phyloP scores from a whole-genome alignment of 352 stramenopile species.

The Phytophthora fragariaefolia region DNA sequence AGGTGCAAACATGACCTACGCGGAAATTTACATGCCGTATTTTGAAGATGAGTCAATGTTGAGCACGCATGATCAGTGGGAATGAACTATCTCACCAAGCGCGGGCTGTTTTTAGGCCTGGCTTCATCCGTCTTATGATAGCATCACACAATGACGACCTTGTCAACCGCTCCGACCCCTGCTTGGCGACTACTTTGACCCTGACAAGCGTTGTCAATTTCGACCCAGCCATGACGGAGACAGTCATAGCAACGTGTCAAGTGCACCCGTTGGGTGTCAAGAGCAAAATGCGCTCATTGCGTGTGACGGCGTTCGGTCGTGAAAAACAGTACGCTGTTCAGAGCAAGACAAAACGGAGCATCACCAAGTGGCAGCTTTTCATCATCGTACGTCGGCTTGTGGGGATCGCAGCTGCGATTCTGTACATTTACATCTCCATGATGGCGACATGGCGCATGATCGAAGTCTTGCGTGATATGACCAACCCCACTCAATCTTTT shows the following conservation, averaged over 20 bases:
- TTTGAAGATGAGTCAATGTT: too few relatives aligned
- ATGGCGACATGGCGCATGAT: conserved; percentile 25
- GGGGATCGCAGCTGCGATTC: conserved; percentile 27
- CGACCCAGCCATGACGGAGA: neutral
- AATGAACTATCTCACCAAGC: too few relatives aligned
- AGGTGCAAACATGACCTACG: too few relatives aligned
- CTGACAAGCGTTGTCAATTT: neutral
- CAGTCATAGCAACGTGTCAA: neutral
- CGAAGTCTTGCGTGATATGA: conserved; percentile 22
- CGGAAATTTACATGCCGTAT: too few relatives aligned
- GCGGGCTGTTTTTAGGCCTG: too few relatives aligned
- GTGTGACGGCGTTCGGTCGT: neutral
- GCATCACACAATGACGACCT: too few relatives aligned
- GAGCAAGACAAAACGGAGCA: conserved; percentile 1
- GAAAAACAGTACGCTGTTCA: neutral
- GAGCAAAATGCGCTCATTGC: neutral
- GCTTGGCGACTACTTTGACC: neutral
- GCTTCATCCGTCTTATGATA: too few relatives aligned
- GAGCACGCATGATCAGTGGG: too few relatives aligned
- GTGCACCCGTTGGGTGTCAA: neutral
- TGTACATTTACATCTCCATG: conserved; percentile 40
- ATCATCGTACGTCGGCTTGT: conserved; percentile 31
- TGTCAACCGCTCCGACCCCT: neutral
- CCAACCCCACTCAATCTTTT: conserved; percentile 19
- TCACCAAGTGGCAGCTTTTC: conserved; percentile 20